These are phyloP conservation scores for Pholiota microspora DNA, from an alignment of 768 basidiomycete species.

Conservation along the genomic window DNA sequence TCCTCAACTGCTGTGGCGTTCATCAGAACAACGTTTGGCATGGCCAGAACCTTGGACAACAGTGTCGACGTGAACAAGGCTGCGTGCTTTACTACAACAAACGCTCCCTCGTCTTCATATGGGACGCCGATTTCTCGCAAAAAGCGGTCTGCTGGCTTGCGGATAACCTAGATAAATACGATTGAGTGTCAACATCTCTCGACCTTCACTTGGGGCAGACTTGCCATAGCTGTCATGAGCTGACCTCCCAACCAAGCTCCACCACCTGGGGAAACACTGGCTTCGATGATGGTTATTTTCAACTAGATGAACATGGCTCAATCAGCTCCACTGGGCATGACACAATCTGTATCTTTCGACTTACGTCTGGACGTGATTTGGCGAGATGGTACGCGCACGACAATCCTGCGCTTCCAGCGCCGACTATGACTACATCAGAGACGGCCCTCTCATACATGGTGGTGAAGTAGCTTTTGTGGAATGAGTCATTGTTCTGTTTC, in stretches of 20 bases:
- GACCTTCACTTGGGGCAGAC: not conserved
- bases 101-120: constrained; percentile 76
- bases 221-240: constrained; percentile 77
- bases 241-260: constrained; percentile 81
- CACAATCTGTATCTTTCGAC: constrained; percentile 7
- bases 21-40: constrained; percentile 72
- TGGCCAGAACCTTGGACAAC: constrained; percentile 64
- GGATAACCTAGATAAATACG: constrained; percentile 50
- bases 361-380: constrained; percentile 61
- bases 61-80: constrained; percentile 80
- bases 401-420: constrained; percentile 68
- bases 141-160: constrained; percentile 76
- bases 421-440: constrained; percentile 77
- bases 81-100: constrained; percentile 80
- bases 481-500: not conserved
- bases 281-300: constrained; percentile 63
- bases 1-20: constrained; percentile 84
- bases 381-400: constrained; percentile 76
- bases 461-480: constrained; percentile 57
- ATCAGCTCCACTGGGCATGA: not conserved
- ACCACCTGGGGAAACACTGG: constrained; percentile 76
- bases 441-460: constrained; percentile 73
- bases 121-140: constrained; percentile 66
- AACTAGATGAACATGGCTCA: constrained; percentile 26
- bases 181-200: not conserved